phyloP scores from a whole-genome alignment of 208 protist species.

The Trypanosoma avium region DNA sequence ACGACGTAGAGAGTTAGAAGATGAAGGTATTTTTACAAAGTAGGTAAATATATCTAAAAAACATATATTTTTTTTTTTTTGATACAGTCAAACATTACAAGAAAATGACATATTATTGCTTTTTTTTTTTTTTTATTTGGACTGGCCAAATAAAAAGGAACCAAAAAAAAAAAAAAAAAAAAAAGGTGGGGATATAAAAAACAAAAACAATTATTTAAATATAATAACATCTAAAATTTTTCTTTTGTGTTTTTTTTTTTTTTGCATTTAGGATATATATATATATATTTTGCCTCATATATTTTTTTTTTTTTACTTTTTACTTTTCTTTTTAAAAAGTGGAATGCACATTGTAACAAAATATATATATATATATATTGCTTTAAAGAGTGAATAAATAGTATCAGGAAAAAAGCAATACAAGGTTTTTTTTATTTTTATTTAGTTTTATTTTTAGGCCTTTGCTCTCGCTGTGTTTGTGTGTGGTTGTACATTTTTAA shows the following conservation, averaged over 20 bases:
- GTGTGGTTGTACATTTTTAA: background rate
- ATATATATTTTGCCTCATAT: background rate
- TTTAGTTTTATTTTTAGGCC: background rate
- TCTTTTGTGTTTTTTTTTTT: background rate
- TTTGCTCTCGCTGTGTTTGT: background rate
- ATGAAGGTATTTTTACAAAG: slow-evolving; percentile 75
- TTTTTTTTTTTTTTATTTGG: too few relatives aligned
- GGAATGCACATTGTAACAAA: too few relatives aligned
- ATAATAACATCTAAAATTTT: background rate
- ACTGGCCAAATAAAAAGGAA: background rate
- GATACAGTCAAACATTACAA: too few relatives aligned
- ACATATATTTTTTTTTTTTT: too few relatives aligned
- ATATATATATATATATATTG: too few relatives aligned
- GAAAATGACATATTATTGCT: too few relatives aligned
- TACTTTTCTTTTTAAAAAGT: background rate
- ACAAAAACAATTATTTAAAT: too few relatives aligned
- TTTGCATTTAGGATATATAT: background rate
- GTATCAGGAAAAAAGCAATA: too few relatives aligned
- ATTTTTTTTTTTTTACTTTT: background rate
- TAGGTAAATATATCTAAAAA: background rate
- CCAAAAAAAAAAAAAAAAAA: slow-evolving; percentile 3
- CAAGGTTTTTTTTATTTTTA: background rate
- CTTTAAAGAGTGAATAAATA: too few relatives aligned
- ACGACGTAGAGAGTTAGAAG: slow-evolving; percentile 69
- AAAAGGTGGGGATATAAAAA: too few relatives aligned